Percentiles rank a stretch among this genome's conserved stretches.
Conservation (phyloP, 2,329 filamentous ascomycete genomes). For the Claviceps sp. region DNA sequence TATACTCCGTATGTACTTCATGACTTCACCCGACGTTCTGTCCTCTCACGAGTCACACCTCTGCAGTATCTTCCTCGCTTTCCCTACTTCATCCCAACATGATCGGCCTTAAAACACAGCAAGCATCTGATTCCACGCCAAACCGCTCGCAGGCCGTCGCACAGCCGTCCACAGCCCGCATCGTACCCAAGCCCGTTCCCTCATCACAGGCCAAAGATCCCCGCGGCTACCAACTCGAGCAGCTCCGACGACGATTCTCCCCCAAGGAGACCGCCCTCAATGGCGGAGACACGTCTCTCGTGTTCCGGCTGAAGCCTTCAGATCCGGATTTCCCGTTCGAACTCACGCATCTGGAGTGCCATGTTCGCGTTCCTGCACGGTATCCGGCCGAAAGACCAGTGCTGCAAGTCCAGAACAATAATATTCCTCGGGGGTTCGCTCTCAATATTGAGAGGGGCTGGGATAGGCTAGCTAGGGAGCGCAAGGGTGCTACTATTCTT, state of each 20-base stretch:
- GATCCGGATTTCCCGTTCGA: slow-evolving; percentile 80
- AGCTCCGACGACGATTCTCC: slow-evolving; percentile 54
- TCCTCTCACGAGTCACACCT: background rate
- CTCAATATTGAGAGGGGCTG: slow-evolving; percentile 69
- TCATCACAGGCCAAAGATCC: slow-evolving; percentile 52
- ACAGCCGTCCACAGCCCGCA: slow-evolving; percentile 29
- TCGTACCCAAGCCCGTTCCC: slow-evolving; percentile 53
- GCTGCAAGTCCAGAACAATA: slow-evolving; percentile 52
- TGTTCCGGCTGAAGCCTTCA: slow-evolving; percentile 55
- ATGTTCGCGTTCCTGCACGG: slow-evolving; percentile 46
- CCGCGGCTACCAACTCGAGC: slow-evolving; percentile 59
- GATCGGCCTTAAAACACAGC: slow-evolving; percentile 22
- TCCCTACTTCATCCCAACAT: slow-evolving; percentile 13
- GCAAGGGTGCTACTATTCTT: slow-evolving; percentile 45
- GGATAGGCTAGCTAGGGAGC: slow-evolving; percentile 45
- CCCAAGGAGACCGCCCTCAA: slow-evolving; percentile 29
- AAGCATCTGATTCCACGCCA: slow-evolving; percentile 15
- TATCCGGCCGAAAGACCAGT: slow-evolving; percentile 48
- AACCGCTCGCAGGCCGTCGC: slow-evolving; percentile 33
- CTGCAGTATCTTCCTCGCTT: background rate
- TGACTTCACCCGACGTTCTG: too few species aligned
- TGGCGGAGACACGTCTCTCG: slow-evolving; percentile 40
- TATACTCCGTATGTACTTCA: too few species aligned
- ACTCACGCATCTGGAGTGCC: slow-evolving; percentile 53
- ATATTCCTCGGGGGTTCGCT: slow-evolving; percentile 57